Evolutionary conservation across 164 flowering plant genomes (phyloP).

Genomic region (Protea cynaroides): DNA sequence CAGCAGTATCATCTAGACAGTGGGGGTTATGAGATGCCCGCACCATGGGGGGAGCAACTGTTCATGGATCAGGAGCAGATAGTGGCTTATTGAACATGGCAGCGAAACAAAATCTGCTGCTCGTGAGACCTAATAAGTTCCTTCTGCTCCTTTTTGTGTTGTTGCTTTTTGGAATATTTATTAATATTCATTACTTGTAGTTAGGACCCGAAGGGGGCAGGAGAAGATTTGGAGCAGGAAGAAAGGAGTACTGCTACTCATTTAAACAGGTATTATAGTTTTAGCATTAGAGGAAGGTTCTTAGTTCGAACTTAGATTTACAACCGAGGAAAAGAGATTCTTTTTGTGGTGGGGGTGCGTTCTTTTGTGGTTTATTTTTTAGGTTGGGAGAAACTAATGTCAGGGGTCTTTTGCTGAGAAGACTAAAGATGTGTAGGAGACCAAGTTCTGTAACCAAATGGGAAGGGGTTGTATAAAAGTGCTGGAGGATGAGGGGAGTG

Average conservation of each 20-base stretch:
- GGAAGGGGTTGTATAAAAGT: no score
- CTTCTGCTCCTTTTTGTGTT: background rate
- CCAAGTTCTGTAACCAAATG: no score
- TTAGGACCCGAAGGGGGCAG: background rate
- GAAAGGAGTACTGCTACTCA: background rate
- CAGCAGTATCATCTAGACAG: slow-evolving; percentile 17
- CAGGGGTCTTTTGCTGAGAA: slow-evolving; percentile 1
- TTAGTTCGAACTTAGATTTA: background rate
- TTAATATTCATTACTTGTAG: slow-evolving; percentile 16
- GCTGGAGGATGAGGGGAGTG: no score
- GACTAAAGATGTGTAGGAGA: background rate
- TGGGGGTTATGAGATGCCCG: slow-evolving; percentile 33
- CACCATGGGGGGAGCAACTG: slow-evolving; percentile 73
- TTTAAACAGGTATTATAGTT: background rate
- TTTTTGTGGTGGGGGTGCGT: background rate
- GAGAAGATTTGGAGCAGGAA: slow-evolving; percentile 4
- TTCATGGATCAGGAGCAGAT: slow-evolving; percentile 90
- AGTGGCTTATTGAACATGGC: slow-evolving; percentile 45
- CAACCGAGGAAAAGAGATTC: background rate
- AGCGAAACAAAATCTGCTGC: background rate
- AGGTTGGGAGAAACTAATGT: background rate
- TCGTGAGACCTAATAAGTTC: slow-evolving; percentile 19
- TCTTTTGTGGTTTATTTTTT: background rate
- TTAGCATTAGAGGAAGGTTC: background rate
- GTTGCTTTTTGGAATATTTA: slow-evolving; percentile 15